phyloP scores from a whole-genome alignment of 129 eudicot species.

The Logfia minima region DNA sequence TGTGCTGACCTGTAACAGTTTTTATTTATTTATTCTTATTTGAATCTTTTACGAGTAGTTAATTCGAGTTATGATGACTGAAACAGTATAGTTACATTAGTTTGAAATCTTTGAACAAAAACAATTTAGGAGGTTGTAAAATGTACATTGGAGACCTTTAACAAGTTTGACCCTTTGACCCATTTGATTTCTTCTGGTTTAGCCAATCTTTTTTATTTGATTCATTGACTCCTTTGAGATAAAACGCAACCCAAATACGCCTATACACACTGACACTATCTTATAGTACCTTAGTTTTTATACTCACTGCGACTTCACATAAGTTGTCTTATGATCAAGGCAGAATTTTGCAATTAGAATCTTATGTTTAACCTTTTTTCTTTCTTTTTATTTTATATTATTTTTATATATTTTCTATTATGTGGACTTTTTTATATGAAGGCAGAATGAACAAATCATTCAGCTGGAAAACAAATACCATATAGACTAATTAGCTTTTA shows the following conservation, averaged over 20 bases:
- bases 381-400: no score
- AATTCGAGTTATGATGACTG: neutral
- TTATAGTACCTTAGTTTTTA: neutral
- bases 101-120: neutral
- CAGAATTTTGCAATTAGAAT: neutral
- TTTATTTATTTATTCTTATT: neutral
- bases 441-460: neutral
- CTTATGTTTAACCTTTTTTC: neutral
- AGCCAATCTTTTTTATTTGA: neutral
- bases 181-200: neutral
- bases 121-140: neutral
- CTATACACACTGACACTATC: neutral
- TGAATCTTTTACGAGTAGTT: neutral
- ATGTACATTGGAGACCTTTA: no score
- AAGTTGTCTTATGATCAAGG: neutral
- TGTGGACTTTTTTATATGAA: neutral
- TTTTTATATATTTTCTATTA: no score
- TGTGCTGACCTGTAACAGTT: neutral
- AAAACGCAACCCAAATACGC: neutral
- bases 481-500: constrained; percentile 1
- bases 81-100: neutral
- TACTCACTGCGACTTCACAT: neutral
- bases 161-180: neutral
- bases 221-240: neutral
- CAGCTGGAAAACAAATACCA: neutral